Conservation (phyloP, 1,284 basidiomycete genomes). For the Cryptococcus maquisensis region DNA sequence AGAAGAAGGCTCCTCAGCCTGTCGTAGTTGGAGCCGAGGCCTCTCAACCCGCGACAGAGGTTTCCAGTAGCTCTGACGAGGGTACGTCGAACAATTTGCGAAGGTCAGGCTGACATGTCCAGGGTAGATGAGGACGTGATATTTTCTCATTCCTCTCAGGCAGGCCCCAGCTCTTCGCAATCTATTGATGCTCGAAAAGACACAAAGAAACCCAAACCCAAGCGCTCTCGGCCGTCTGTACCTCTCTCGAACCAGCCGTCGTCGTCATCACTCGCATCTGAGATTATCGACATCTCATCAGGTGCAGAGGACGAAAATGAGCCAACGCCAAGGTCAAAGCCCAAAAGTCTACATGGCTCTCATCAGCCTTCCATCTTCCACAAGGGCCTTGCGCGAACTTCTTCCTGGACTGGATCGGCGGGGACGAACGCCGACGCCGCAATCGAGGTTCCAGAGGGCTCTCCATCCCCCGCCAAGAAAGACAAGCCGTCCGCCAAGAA, state of each 20-base stretch:
- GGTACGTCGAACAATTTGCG: background rate
- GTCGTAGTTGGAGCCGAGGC: too few species aligned
- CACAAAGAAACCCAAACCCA: too few species aligned
- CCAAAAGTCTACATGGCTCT: background rate
- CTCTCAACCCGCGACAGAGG: too few species aligned
- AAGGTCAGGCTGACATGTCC: background rate
- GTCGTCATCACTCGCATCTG: background rate
- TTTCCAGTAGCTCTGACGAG: too few species aligned
- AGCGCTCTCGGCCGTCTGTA: too few species aligned
- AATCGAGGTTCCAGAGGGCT: constrained; percentile 15
- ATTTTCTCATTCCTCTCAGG: background rate
- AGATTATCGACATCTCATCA: background rate
- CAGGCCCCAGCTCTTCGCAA: too few species aligned
- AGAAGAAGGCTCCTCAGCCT: too few species aligned
- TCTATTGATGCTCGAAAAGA: too few species aligned
- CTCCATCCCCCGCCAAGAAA: background rate
- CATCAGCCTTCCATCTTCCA: background rate
- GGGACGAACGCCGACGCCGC: constrained; percentile 8
- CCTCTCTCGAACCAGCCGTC: background rate
- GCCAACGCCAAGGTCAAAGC: constrained; percentile 1
- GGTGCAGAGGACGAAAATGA: background rate
- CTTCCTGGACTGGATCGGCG: background rate
- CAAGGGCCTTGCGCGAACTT: background rate
- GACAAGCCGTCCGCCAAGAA: constrained; percentile 12
- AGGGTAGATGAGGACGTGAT: background rate